These are phyloP conservation scores for Chrysoporthe puriensis DNA, from an alignment of 2,329 filamentous ascomycete genomes.

Conservation along the genomic window DNA sequence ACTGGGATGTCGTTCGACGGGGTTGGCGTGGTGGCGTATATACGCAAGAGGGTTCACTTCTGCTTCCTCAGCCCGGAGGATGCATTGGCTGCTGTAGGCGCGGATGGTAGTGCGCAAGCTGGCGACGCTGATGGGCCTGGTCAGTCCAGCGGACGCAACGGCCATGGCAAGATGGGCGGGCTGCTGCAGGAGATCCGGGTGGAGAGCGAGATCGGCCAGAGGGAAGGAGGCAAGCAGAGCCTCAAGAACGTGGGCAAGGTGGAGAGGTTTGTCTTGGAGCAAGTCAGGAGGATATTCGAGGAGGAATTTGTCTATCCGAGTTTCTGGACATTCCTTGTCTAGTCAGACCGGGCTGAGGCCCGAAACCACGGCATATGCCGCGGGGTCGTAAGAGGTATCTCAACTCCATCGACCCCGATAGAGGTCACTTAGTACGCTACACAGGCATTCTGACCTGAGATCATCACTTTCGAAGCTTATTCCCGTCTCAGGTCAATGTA, in stretches of 20 bases:
- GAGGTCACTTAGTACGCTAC: no score
- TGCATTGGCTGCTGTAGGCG: constrained; percentile 71
- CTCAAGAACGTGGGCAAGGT: constrained; percentile 99
- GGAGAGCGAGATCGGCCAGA: constrained; percentile 95
- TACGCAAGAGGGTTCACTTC: constrained; percentile 86
- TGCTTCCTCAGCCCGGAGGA: constrained; percentile 95
- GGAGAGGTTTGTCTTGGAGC: constrained; percentile 94
- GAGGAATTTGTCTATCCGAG: constrained; percentile 98
- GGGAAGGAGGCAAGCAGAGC: constrained; percentile 89
- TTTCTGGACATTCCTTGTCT: constrained; percentile 97
- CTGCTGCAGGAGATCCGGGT: constrained; percentile 91
- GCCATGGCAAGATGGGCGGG: constrained; percentile 63
- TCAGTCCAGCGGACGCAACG: constrained; percentile 44
- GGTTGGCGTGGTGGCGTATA: constrained; percentile 88
- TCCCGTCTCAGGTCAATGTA: constrained; percentile 59
- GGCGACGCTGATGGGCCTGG: constrained; percentile 15
- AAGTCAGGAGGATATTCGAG: constrained; percentile 95
- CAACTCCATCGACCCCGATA: no score
- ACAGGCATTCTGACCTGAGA: background rate
- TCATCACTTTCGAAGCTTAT: background rate
- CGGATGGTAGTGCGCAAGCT: constrained; percentile 43
- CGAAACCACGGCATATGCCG: no score
- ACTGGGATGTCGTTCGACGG: constrained; percentile 95
- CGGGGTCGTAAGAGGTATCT: background rate
- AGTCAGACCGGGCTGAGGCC: constrained; percentile 25